Evolutionary conservation across 495 filamentous ascomycete species (phyloP).

Genomic region (Podospora comata): DNA sequence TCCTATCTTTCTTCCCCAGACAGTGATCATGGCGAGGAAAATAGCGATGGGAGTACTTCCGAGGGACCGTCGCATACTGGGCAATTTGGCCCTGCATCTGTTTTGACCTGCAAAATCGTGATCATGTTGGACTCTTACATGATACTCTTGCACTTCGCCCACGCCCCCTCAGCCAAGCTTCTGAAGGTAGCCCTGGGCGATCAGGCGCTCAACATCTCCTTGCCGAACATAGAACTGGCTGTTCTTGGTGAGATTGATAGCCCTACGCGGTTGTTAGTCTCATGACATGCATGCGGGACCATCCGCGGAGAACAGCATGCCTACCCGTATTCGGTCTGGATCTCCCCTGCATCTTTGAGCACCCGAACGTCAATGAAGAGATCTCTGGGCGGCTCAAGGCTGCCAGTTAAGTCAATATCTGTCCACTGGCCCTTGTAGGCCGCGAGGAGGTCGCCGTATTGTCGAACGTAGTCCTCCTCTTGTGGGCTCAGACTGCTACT

Average conservation of each 20-base stretch:
- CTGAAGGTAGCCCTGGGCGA: slow-evolving; percentile 95
- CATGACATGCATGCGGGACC: slow-evolving; percentile 1
- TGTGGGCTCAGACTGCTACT: slow-evolving; percentile 88
- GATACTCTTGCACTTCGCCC: slow-evolving; percentile 52
- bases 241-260: slow-evolving; percentile 95
- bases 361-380: slow-evolving; percentile 97
- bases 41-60: background rate
- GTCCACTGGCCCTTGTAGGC: slow-evolving; percentile 99
- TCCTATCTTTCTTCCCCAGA: background rate
- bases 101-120: slow-evolving; percentile 1
- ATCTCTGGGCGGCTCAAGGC: slow-evolving; percentile 89
- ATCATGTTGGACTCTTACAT: background rate
- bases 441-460: slow-evolving; percentile 87
- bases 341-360: slow-evolving; percentile 94
- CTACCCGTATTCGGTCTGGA: slow-evolving; percentile 99
- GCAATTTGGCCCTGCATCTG: background rate
- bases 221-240: slow-evolving; percentile 97
- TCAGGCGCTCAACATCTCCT: slow-evolving; percentile 91
- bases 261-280: slow-evolving; percentile 50
- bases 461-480: slow-evolving; percentile 92
- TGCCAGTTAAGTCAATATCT: slow-evolving; percentile 94
- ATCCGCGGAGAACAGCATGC: slow-evolving; percentile 21
- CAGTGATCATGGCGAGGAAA: background rate
- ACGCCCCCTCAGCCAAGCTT: slow-evolving; percentile 78
- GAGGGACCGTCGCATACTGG: background rate